These are phyloP conservation scores for Diaporthe citriasiana DNA, from an alignment of 2,329 filamentous ascomycete genomes.

Conservation along the genomic window DNA sequence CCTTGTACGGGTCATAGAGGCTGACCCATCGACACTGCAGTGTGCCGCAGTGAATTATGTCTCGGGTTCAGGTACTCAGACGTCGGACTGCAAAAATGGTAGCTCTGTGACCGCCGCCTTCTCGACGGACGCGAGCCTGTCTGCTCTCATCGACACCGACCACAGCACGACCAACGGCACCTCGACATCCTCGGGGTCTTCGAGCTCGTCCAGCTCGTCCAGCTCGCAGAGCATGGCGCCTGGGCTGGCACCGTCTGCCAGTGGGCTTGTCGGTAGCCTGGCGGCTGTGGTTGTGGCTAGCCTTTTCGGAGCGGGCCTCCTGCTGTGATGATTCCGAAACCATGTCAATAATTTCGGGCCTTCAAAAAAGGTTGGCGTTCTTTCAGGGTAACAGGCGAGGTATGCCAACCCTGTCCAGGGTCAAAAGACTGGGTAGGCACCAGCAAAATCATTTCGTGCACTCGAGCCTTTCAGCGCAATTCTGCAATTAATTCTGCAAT, in stretches of 20 bases:
- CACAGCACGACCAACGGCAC: conserved; percentile 44
- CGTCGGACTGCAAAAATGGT: conserved; percentile 56
- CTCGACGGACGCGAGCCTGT: conserved; percentile 49
- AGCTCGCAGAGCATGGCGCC: conserved; percentile 37
- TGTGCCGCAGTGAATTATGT: conserved; percentile 71
- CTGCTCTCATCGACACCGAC: conserved; percentile 49
- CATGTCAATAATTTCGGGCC: not conserved
- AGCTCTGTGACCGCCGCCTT: conserved; percentile 52
- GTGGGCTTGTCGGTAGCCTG: conserved; percentile 35
- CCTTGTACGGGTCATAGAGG: not conserved
- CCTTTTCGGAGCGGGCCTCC: conserved; percentile 33
- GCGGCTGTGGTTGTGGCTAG: conserved; percentile 31
- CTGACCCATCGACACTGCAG: conserved; percentile 50
- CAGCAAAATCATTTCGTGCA: not conserved
- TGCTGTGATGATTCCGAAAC: conserved; percentile 13
- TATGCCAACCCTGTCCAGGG: no score
- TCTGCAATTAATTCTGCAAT: not conserved
- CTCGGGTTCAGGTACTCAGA: conserved; percentile 51
- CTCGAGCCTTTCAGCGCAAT: not conserved
- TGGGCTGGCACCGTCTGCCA: conserved; percentile 30
- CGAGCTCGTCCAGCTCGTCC: conserved; percentile 37
- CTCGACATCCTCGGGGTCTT: conserved; percentile 42
- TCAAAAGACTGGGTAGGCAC: not conserved
- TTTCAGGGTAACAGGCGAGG: not conserved
- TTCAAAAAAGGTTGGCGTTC: not conserved